Conservation (phyloP, 257 asterid genomes). For the Sherardia arvensis region DNA sequence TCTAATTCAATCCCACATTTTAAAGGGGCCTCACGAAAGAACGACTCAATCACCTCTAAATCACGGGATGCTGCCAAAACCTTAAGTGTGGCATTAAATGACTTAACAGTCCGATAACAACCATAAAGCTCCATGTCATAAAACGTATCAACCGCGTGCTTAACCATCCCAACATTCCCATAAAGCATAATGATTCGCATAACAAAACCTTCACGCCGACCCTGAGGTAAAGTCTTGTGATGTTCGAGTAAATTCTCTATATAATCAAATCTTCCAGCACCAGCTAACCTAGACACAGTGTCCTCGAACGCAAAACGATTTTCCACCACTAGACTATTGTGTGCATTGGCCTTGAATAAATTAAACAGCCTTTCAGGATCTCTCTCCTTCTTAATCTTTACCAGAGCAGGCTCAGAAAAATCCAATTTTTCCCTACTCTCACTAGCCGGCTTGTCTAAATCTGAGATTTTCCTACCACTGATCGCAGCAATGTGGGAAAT, state of each 20-base stretch:
- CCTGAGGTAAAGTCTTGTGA: constrained; percentile 78
- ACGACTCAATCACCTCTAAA: constrained; percentile 40
- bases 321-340: constrained; percentile 56
- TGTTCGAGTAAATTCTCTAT: constrained; percentile 69
- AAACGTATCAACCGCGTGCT: constrained; percentile 60
- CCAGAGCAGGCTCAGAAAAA: constrained; percentile 57
- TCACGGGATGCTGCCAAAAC: constrained; percentile 56
- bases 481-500: constrained; percentile 18
- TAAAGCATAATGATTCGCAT: constrained; percentile 63
- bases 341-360: constrained; percentile 69
- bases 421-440: constrained; percentile 11
- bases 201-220: constrained; percentile 79
- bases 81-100: constrained; percentile 70
- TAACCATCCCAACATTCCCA: constrained; percentile 62
- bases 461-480: constrained; percentile 13
- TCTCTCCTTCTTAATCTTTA: constrained; percentile 61
- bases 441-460: constrained; percentile 10
- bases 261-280: constrained; percentile 66
- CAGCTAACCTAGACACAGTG: constrained; percentile 62
- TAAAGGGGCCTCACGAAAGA: constrained; percentile 37
- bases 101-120: constrained; percentile 60
- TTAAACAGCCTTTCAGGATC: constrained; percentile 58
- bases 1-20: constrained; percentile 44
- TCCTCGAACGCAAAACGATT: constrained; percentile 70
- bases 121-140: constrained; percentile 67